Conservation (phyloP, 371 early-diverging fungal species). For the Zychaea mexicana region DNA sequence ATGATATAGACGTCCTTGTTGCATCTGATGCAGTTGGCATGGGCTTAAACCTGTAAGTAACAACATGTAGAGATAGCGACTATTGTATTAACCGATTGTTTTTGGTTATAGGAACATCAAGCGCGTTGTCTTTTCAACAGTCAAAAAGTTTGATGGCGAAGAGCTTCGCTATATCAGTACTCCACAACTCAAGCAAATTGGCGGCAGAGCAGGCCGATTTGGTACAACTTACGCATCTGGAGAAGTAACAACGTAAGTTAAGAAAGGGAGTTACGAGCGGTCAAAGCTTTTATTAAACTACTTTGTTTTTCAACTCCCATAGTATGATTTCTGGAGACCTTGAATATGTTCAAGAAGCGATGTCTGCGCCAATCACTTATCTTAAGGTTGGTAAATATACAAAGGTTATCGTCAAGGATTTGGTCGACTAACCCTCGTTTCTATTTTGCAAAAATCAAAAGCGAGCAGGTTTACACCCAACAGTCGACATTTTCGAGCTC, state of each 20-base stretch:
- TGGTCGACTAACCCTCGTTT: not conserved
- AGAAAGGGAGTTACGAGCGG: too few species aligned
- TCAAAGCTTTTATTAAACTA: too few species aligned
- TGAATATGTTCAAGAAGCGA: constrained; percentile 30
- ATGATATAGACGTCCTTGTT: constrained; percentile 83
- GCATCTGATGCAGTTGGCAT: constrained; percentile 98
- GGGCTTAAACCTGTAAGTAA: constrained; percentile 93
- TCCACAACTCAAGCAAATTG: constrained; percentile 93
- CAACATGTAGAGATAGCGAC: not conserved
- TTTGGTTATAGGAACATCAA: constrained; percentile 70
- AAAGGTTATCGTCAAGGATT: too few species aligned
- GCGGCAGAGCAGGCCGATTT: constrained; percentile 94
- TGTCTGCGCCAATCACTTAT: constrained; percentile 29
- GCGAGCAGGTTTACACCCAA: constrained; percentile 81
- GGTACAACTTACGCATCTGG: constrained; percentile 66
- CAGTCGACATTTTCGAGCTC: constrained; percentile 77
- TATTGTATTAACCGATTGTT: not conserved
- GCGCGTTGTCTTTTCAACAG: constrained; percentile 79
- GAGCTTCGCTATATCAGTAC: constrained; percentile 50
- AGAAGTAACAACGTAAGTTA: constrained; percentile 64
- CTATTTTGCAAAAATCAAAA: constrained; percentile 11
- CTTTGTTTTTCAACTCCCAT: too few species aligned
- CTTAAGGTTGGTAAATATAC: constrained; percentile 44
- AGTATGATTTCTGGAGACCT: constrained; percentile 31
- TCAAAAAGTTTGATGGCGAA: constrained; percentile 82